Conservation (phyloP, 192 early-diverging fungal species). For the Linnemannia schmuckeri region DNA sequence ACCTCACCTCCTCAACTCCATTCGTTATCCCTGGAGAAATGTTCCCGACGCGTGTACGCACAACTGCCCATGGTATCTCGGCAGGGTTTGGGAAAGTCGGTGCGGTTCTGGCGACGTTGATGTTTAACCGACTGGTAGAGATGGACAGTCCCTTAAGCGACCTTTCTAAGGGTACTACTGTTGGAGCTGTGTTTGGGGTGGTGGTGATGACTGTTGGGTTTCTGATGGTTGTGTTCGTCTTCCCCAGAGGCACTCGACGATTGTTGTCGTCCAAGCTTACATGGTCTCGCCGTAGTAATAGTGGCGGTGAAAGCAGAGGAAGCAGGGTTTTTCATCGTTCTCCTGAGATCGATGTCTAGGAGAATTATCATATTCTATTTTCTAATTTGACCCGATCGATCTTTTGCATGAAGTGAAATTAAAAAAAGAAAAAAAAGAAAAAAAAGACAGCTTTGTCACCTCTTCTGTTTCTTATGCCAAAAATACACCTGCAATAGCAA, state of each 20-base stretch:
- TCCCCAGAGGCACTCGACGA: not conserved
- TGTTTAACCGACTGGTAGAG: slow-evolving; percentile 65
- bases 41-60: slow-evolving; percentile 80
- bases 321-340: not conserved
- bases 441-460: too few species aligned
- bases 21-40: slow-evolving; percentile 82
- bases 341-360: not conserved
- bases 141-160: slow-evolving; percentile 55
- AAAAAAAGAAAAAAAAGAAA: too few species aligned
- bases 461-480: not conserved
- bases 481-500: not conserved
- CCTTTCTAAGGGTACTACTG: slow-evolving; percentile 17
- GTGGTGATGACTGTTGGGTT: not conserved
- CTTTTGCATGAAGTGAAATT: not conserved
- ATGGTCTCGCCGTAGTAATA: not conserved
- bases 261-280: not conserved
- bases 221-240: not conserved
- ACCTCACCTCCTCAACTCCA: slow-evolving; percentile 66
- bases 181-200: not conserved
- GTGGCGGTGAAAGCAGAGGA: not conserved
- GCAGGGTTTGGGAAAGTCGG: slow-evolving; percentile 82
- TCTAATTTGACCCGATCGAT: not conserved
- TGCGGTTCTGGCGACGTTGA: slow-evolving; percentile 74
- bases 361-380: not conserved
- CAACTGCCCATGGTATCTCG: slow-evolving; percentile 84